Conservation (phyloP, 305 asterid genomes). For the Fraxinus velutina region DNA sequence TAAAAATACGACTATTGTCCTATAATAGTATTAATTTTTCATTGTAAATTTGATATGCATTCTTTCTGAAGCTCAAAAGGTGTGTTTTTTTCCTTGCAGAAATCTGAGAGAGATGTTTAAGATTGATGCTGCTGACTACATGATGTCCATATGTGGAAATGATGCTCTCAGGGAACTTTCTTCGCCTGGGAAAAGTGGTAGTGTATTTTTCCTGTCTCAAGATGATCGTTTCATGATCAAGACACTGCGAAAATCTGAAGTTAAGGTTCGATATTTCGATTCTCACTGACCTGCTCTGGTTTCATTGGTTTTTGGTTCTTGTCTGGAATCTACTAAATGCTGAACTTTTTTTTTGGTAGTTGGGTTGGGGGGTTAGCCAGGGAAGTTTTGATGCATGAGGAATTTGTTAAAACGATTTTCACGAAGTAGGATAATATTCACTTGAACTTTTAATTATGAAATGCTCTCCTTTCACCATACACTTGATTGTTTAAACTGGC, state of each 20-base stretch:
- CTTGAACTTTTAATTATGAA: neutral
- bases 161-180: slow-evolving; percentile 96
- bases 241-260: slow-evolving; percentile 92
- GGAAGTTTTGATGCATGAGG: neutral
- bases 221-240: slow-evolving; percentile 98
- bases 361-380: neutral
- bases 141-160: slow-evolving; percentile 98
- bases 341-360: neutral
- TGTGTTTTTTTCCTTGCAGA: slow-evolving; percentile 37
- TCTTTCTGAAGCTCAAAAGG: slow-evolving; percentile 18
- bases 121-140: slow-evolving; percentile 96
- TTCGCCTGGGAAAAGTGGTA: slow-evolving; percentile 99
- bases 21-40: slow-evolving; percentile 15
- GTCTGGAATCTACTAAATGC: neutral
- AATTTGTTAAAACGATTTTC: neutral
- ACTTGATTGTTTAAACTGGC: neutral
- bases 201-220: slow-evolving; percentile 91
- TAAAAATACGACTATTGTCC: neutral
- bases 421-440: neutral
- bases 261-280: slow-evolving; percentile 59
- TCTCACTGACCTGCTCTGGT: slow-evolving; percentile 17
- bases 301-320: slow-evolving; percentile 7
- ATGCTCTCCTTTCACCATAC: neutral
- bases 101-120: slow-evolving; percentile 93
- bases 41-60: neutral